Base-by-base conservation (phyloP, 805 yeast species). In the Wickerhamiella australiensis region DNA sequence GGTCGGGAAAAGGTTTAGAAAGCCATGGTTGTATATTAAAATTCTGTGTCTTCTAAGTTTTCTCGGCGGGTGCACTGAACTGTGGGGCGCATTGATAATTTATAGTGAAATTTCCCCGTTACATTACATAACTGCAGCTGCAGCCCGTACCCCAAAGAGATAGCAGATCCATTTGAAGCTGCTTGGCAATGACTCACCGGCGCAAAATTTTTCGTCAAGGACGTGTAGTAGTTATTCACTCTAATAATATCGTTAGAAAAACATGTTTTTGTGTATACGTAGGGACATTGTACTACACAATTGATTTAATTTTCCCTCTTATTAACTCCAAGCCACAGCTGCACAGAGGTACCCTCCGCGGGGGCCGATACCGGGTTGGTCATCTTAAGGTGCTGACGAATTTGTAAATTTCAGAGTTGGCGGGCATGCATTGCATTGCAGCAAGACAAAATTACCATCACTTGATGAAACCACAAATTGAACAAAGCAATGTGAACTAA, bases 161-260 rank as follows among this genome's bases (percentile, higher is more conserved):
- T 33, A 33, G 27, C 40, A 42, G 43, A 42, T 17, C n/a, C 15
- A 33, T 11, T 23, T 38, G 38, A 9, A 21, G 41, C 21, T 21
- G 11, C 25, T 33, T 11, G 21, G 23, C 27, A 38, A 43, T 18
- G 31, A 38, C 40, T 38, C 47, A 27, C 53, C 42, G 21, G 38
- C 25, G 26, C 17, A 21, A 41, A 38, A 12, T n/a, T 26, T 38
- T 52, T 54, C 61, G 3, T 57, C 59, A 46, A 21, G 12, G 15
- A 23, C 9, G 17, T n/a, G 21, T 37, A n/a, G 13, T 37, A 37
- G 26, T 6, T 9, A n/a, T 15, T 35, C 12, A 15, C 5, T 35
- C 21, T 15, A 35, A 4, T 35, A 18, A 17, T 18, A 11, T 15
- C 15, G 22, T 15, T n/a, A n/a, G n/a, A n/a, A n/a, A n/a, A n/a